Percentiles rank a stretch among this genome's conserved stretches.
phyloP scores from a whole-genome alignment of 345 rosid genomes.

The Stellera chamaejasme region DNA sequence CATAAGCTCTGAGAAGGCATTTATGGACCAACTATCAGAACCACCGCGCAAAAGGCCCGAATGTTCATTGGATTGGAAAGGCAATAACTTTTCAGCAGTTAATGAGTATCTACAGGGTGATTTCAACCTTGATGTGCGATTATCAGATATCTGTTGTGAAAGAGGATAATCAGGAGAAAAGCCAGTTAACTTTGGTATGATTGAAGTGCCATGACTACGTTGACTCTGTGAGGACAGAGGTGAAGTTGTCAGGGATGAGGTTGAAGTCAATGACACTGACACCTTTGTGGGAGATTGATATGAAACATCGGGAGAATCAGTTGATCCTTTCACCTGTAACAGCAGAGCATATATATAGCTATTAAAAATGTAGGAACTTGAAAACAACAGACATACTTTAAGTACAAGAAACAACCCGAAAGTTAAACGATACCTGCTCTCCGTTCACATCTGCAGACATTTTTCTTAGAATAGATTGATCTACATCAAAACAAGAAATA shows the following conservation, averaged over 20 bases:
- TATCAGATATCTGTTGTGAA: slow-evolving; percentile 34
- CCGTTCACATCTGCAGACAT: slow-evolving; percentile 47
- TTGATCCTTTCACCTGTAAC: slow-evolving; percentile 42
- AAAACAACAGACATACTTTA: neutral
- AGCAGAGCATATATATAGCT: slow-evolving; percentile 9
- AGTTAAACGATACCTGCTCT: slow-evolving; percentile 52
- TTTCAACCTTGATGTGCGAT: slow-evolving; percentile 26
- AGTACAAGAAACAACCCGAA: slow-evolving; percentile 11
- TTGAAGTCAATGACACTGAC: slow-evolving; percentile 58
- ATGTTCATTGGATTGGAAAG: slow-evolving; percentile 53
- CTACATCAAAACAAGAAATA: slow-evolving; percentile 35
- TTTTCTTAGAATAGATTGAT: slow-evolving; percentile 55
- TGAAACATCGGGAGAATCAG: slow-evolving; percentile 40
- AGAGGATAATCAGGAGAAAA: slow-evolving; percentile 32
- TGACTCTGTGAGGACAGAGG: slow-evolving; percentile 47
- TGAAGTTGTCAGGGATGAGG: slow-evolving; percentile 48
- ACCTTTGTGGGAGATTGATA: slow-evolving; percentile 44
- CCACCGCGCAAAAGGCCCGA: slow-evolving; percentile 44
- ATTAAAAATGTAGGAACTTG: neutral
- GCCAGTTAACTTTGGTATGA: slow-evolving; percentile 28
- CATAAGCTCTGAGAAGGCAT: slow-evolving; percentile 76
- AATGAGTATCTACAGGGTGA: slow-evolving; percentile 32
- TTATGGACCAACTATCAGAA: slow-evolving; percentile 79
- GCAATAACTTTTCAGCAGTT: slow-evolving; percentile 36
- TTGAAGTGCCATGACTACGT: slow-evolving; percentile 34